Evolutionary conservation across 352 stramenopile species (phyloP), one percentile per base, ranked within the genome.

Genomic region (Globisporangium camurandrum): DNA sequence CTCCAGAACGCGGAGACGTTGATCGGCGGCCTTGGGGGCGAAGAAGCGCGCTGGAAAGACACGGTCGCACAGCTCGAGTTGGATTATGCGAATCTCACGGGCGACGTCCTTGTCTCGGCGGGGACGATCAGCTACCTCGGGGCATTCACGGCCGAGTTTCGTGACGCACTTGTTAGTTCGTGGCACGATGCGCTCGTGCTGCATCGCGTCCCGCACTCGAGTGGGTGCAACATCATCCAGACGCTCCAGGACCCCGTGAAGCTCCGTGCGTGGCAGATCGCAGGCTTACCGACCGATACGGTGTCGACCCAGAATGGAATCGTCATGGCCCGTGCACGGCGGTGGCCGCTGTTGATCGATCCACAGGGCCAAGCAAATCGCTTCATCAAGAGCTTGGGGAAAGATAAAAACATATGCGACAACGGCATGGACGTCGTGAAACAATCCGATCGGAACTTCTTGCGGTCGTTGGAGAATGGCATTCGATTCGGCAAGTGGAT

Each of bases 251-350:
- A 97, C 41, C 88, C 88, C 3, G 84, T 96, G 3, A 95, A 95
- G 49, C 40, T 97, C 11, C 67, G 86, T 1, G 68, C 76, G 7
- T 97, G 88, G 88, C 84, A 96, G 53, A 91, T 96, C 42, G 75
- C 78, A 22, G 84, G 83, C 0, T 67, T 97, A 2, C 88, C 88
- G 2, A 88, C 80, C 0, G 88, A 96, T 47, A 86, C 77, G 0
- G 66, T 97, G n/a, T 95, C 84, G 28, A 97, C 89, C 12, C 89
- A 98, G 47, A 97, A 98, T 56, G 95, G 92, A 12, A 94, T 97
- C 31, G 95, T 97, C 40, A 96, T 97, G 64, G 75, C 72, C 0
- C 65, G 72, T 20, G 82, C 87, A 5, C 66, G 84, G 42, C 67
- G 88, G 10, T 97, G 87, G 88, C 75, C 88, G 1, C 59, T 97